A percentile compares a stretch with the other conserved stretches of the same genome.
Conservation (phyloP, 2,329 filamentous ascomycete species). For the Stemphylium vesicarium region DNA sequence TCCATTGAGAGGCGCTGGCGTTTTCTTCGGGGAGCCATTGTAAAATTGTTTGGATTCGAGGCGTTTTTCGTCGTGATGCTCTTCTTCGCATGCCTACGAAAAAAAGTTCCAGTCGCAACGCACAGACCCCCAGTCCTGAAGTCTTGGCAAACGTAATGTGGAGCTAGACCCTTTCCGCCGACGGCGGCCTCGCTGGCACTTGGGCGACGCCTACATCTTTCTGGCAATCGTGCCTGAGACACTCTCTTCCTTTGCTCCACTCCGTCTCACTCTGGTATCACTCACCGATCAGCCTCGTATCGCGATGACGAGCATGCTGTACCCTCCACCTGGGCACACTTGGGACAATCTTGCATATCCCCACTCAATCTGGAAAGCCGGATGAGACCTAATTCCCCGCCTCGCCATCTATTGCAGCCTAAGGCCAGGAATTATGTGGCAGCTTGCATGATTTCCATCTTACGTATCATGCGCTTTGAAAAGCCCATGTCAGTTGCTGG, state of each 20-base stretch:
- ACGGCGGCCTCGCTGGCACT: not conserved
- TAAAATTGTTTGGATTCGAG: conserved; percentile 1
- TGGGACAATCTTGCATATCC: conserved; percentile 9
- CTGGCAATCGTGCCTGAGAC: not conserved
- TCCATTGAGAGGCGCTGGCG: conserved; percentile 50
- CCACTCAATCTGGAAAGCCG: conserved; percentile 1
- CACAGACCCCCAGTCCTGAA: conserved; percentile 12
- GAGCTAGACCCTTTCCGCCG: conserved; percentile 2
- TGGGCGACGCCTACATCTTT: not conserved
- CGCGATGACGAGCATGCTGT: conserved; percentile 4
- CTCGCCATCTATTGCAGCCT: conserved; percentile 2
- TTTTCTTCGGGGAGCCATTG: conserved; percentile 51
- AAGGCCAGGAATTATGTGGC: not conserved
- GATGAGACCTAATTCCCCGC: conserved; percentile 1
- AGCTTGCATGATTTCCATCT: not conserved
- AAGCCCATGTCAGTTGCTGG: conserved; percentile 2
- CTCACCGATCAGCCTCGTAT: conserved; percentile 8
- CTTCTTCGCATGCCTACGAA: conserved; percentile 6
- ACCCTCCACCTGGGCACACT: conserved; percentile 1
- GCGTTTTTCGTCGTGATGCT: not conserved
- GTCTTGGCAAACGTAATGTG: conserved; percentile 16
- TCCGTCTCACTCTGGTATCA: not conserved
- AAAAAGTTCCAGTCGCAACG: conserved; percentile 23
- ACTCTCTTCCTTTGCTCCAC: not conserved
- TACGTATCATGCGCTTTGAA: conserved; percentile 4